Evolutionary conservation across 805 yeast species (phyloP).

Genomic region (Kodamaea kakaduensis): DNA sequence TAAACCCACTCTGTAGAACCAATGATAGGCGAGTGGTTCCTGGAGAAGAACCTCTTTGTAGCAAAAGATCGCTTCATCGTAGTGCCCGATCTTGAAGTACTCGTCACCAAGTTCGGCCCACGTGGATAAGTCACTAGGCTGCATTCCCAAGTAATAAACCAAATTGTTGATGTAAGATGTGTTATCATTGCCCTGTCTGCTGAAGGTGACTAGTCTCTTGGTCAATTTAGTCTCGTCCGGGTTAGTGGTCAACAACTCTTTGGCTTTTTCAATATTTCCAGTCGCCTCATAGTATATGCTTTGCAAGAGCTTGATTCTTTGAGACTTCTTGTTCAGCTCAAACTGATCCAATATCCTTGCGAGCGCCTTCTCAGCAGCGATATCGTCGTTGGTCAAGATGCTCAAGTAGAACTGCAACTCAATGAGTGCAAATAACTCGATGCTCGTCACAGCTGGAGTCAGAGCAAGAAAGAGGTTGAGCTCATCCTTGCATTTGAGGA

Average conservation of each 20-base stretch:
- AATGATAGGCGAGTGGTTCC: conserved; percentile 66
- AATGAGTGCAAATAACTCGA: conserved; percentile 51
- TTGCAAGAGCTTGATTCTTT: conserved; percentile 52
- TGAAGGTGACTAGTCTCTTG: conserved; percentile 34
- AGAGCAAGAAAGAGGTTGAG: conserved; percentile 33
- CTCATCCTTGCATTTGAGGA: conserved; percentile 35
- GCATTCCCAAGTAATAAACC: conserved; percentile 50
- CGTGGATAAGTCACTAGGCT: conserved; percentile 70
- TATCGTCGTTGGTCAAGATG: conserved; percentile 57
- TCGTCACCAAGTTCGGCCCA: conserved; percentile 75
- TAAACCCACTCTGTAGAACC: conserved; percentile 58
- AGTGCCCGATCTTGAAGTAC: conserved; percentile 60
- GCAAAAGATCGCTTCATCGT: conserved; percentile 62
- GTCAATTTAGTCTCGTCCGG: conserved; percentile 36
- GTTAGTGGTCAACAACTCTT: conserved; percentile 23
- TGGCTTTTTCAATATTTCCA: conserved; percentile 32
- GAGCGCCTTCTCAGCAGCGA: conserved; percentile 64
- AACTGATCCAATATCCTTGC: conserved; percentile 67
- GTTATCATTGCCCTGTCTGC: conserved; percentile 21
- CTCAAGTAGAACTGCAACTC: conserved; percentile 72
- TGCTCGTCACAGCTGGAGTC: conserved; percentile 35
- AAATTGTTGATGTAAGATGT: conserved; percentile 54
- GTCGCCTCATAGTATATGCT: conserved; percentile 56
- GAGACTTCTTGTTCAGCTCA: conserved; percentile 42
- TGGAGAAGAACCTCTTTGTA: conserved; percentile 66